Evolutionary conservation across 208 protist species (phyloP).

Genomic region (Borovskyia barvae): DNA sequence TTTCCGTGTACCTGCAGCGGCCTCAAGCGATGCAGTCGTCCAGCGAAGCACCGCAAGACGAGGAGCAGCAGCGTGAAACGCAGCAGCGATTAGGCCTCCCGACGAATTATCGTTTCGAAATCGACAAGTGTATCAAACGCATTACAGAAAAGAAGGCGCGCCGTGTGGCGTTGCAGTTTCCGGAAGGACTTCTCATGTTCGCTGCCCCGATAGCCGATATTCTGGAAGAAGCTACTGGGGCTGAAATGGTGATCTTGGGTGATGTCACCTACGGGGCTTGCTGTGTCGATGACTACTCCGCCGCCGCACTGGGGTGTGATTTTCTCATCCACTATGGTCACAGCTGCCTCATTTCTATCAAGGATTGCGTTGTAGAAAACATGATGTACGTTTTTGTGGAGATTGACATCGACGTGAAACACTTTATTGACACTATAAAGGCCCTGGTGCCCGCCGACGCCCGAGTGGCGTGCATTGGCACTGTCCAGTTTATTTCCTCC

Average conservation of each 20-base stretch:
- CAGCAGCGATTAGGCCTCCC: slow-evolving; percentile 75
- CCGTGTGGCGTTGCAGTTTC: slow-evolving; percentile 97
- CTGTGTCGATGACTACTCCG: slow-evolving; percentile 98
- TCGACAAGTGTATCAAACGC: slow-evolving; percentile 97
- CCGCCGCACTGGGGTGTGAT: slow-evolving; percentile 93
- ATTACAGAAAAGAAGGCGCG: slow-evolving; percentile 85
- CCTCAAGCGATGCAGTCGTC: slow-evolving; percentile 6
- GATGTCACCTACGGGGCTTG: slow-evolving; percentile 99
- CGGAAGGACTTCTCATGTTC: slow-evolving; percentile 98
- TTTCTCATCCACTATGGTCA: slow-evolving; percentile 99
- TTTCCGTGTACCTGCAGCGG: background rate
- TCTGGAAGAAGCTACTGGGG: slow-evolving; percentile 86
- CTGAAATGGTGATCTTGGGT: slow-evolving; percentile 96
- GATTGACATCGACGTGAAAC: slow-evolving; percentile 97
- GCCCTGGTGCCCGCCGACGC: slow-evolving; percentile 79
- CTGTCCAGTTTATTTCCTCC: slow-evolving; percentile 97
- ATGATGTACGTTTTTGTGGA: slow-evolving; percentile 99
- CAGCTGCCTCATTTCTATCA: slow-evolving; percentile 95
- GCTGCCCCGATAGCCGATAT: slow-evolving; percentile 97
- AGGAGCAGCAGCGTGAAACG: slow-evolving; percentile 25
- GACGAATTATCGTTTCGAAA: slow-evolving; percentile 98
- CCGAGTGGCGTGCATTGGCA: slow-evolving; percentile 92
- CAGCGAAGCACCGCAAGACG: slow-evolving; percentile 10
- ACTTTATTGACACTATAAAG: slow-evolving; percentile 96
- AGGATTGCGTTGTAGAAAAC: slow-evolving; percentile 89